Base-by-base conservation (phyloP, 129 eudicot species). In the Ambrosia trifida region DNA sequence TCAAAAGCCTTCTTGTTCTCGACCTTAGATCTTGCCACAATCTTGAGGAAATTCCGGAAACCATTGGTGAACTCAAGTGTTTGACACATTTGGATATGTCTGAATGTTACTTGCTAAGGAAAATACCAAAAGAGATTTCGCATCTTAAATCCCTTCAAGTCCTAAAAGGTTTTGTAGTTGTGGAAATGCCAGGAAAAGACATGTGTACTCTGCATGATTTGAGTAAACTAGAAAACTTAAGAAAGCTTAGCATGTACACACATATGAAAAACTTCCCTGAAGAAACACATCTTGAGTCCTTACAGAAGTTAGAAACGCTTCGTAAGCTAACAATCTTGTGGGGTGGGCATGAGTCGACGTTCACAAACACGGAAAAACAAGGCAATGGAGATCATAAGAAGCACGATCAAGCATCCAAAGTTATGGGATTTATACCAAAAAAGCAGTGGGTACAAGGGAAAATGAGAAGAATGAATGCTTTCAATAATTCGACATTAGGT, bases 1-100 rank as follows among this genome's bases (percentile, higher is more conserved):
- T 84, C 7, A 31, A 14, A 24, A 73, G 54, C 54, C 78, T 87
- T 70, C 47, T 36, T 3, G 68, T 86, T 64, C 79, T 86, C 32
- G 91, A 86, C 66, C 85, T 86, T 40, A 57, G 91, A 72, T 80
- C 85, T 4, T 86, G 91, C 66, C 84, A 83, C 58, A 78, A 78
- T 77, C 82, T 86, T 24, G 85, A 80, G 68, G 56, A 0, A 8
- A 72, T 86, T 11, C 87, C 88, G 4, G 17, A 44, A 5, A 79
- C 74, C 11, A 86, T 86, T 57, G 85, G 89, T 28, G 44, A 11
- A 65, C 87, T 87, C 2, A 59, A 70, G 76, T 79, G 49, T 28
- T 72, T 87, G 75, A 84, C 85, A 0, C 89, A 82, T 77, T 77
- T 87, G 72, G 94, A 87, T 61, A 68, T 83, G 75, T 81, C 88